A percentile compares a stretch with the other conserved stretches of the same genome.
Evolutionary conservation across 305 asterid genomes (phyloP).

Genomic region (Rubia occidens): DNA sequence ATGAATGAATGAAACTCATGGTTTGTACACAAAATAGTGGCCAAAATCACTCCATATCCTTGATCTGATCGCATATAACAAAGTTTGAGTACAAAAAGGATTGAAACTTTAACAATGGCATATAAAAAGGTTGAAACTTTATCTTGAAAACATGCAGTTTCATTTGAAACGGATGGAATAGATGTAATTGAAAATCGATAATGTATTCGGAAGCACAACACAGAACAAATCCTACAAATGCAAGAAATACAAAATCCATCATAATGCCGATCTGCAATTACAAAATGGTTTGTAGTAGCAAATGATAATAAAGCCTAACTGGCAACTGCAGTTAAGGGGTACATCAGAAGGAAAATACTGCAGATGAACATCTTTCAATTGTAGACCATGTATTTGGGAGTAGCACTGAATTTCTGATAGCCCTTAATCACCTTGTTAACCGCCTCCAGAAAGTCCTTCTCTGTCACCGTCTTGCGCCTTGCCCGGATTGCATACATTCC

Average conservation of each 20-base stretch:
- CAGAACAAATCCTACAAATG: background rate
- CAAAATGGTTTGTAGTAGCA: background rate
- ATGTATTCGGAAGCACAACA: too few species aligned
- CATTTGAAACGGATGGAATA: too few species aligned
- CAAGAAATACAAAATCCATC: background rate
- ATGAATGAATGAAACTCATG: background rate
- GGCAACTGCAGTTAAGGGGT: background rate
- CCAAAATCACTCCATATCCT: background rate
- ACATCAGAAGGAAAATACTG: background rate
- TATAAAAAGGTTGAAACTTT: too few species aligned
- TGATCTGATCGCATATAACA: too few species aligned
- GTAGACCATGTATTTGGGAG: constrained; percentile 94
- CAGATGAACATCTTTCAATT: constrained; percentile 28
- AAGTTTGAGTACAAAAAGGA: too few species aligned
- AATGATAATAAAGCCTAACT: background rate
- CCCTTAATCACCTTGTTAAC: constrained; percentile 97
- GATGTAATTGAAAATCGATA: too few species aligned
- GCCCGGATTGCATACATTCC: constrained; percentile 94
- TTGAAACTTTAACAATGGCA: background rate
- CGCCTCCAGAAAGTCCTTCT: constrained; percentile 92
- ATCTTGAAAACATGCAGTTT: too few species aligned
- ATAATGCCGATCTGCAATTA: background rate
- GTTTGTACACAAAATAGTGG: constrained; percentile 3
- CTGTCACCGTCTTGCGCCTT: constrained; percentile 89
- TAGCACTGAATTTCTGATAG: constrained; percentile 92